Percentiles rank a stretch among this genome's conserved stretches.
These are phyloP conservation scores for Vitis hybrid DNA, from an alignment of 177 flowering plant genomes.

Conservation along the genomic window DNA sequence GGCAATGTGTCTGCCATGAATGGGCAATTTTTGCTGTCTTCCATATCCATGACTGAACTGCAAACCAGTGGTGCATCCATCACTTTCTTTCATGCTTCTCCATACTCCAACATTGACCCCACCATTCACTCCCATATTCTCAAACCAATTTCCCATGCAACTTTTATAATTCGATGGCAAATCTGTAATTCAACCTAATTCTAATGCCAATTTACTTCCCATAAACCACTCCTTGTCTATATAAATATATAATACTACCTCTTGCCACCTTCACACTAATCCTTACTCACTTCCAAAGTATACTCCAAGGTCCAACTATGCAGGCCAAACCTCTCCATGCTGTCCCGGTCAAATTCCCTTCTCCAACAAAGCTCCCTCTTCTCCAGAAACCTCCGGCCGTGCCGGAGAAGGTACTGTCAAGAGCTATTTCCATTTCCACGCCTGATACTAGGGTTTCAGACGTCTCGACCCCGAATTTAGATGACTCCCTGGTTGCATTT, in stretches of 20 bases:
- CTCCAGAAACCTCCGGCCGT: conserved; percentile 6
- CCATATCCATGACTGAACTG: conserved; percentile 6
- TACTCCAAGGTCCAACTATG: conserved; percentile 19
- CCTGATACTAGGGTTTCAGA: conserved; percentile 17
- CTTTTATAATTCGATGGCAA: conserved; percentile 11
- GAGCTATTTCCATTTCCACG: conserved; percentile 33
- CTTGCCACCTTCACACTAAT: background rate
- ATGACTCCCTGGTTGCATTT: conserved; percentile 56
- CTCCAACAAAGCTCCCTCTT: conserved; percentile 21
- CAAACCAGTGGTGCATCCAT: conserved; percentile 5
- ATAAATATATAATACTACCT: background rate
- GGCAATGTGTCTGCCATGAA: conserved; percentile 27
- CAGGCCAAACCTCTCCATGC: conserved; percentile 27
- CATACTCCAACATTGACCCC: background rate
- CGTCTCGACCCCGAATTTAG: background rate
- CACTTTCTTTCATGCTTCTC: background rate
- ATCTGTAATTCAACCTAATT: conserved; percentile 15
- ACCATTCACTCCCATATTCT: background rate
- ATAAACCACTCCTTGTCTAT: background rate
- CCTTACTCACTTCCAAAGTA: conserved; percentile 1
- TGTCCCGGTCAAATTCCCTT: conserved; percentile 22
- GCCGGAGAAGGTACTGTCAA: conserved; percentile 11
- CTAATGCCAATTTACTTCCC: background rate
- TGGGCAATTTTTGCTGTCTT: conserved; percentile 13
- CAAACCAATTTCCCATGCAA: conserved; percentile 1